Conservation (phyloP, 2,329 filamentous ascomycete genomes). For the Didymella glomerata region DNA sequence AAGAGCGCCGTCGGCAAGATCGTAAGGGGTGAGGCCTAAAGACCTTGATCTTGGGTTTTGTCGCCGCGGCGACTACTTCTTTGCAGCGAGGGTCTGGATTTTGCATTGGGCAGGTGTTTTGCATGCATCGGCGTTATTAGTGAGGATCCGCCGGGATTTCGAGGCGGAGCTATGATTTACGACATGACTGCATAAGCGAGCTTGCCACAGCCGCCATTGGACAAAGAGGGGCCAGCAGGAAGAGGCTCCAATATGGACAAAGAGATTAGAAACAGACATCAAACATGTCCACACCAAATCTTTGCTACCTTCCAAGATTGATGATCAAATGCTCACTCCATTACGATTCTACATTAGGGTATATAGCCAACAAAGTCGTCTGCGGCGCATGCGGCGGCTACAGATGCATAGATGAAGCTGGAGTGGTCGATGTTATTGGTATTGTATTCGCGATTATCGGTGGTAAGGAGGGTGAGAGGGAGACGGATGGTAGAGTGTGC, state of each 20-base stretch:
- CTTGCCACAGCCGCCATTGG: conserved; percentile 20
- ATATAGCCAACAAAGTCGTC: conserved; percentile 29
- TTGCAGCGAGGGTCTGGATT: conserved; percentile 19
- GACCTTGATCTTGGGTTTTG: background rate
- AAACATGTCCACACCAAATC: background rate
- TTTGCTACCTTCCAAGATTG: background rate
- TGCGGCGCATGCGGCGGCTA: conserved; percentile 8
- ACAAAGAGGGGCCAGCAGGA: background rate
- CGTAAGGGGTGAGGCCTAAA: conserved; percentile 36
- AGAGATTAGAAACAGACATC: background rate
- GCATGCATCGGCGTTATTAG: conserved; percentile 20
- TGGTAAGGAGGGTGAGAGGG: conserved; percentile 23
- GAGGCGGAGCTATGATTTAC: conserved; percentile 20
- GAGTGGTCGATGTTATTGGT: conserved; percentile 16
- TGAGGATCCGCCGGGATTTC: conserved; percentile 15
- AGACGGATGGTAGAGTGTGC: conserved; percentile 23
- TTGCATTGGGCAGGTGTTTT: conserved; percentile 23
- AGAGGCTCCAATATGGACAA: background rate
- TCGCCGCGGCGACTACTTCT: conserved; percentile 2
- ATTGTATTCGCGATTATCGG: conserved; percentile 24
- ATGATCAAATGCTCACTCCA: conserved; percentile 15
- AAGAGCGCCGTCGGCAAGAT: conserved; percentile 37
- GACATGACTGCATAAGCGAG: conserved; percentile 24
- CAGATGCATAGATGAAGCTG: conserved; percentile 18
- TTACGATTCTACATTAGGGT: conserved; percentile 27